These are phyloP conservation scores for Ceratobasidium sp. DNA, from an alignment of 1,284 basidiomycete genomes.

Conservation along the genomic window DNA sequence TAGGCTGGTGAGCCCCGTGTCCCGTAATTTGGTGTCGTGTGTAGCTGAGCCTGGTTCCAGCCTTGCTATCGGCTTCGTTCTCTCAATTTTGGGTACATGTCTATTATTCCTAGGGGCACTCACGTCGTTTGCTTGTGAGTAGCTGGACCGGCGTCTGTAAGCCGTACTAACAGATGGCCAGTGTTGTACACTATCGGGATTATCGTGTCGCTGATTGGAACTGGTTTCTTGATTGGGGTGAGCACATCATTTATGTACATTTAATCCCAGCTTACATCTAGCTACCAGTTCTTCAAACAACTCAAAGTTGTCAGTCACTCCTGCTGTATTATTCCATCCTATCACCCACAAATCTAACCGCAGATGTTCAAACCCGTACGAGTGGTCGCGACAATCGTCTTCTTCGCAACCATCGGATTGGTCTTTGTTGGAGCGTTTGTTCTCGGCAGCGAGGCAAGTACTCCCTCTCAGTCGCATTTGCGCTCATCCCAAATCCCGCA, in stretches of 20 bases:
- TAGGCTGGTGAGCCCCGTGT: constrained; percentile 73
- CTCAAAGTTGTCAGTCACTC: constrained; percentile 74
- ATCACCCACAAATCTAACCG: constrained; percentile 24
- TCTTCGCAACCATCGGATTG: constrained; percentile 81
- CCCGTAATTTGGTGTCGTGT: background rate
- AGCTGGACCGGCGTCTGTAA: background rate
- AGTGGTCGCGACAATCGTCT: constrained; percentile 83
- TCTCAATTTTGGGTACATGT: constrained; percentile 86
- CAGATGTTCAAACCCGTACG: constrained; percentile 96
- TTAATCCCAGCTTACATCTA: constrained; percentile 4
- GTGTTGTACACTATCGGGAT: constrained; percentile 89
- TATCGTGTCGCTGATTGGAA: constrained; percentile 85
- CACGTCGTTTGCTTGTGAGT: constrained; percentile 79
- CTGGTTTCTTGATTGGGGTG: constrained; percentile 90
- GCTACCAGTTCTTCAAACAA: constrained; percentile 78
- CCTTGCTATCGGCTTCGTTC: constrained; percentile 76
- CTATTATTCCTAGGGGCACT: constrained; percentile 81
- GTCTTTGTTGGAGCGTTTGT: constrained; percentile 88
- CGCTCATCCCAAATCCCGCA: constrained; percentile 21
- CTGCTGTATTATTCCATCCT: background rate
- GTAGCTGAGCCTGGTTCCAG: constrained; percentile 54
- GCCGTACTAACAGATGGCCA: constrained; percentile 54
- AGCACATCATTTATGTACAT: constrained; percentile 40
- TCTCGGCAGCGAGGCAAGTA: constrained; percentile 72
- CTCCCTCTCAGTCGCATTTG: constrained; percentile 4